Percentiles rank a stretch among this genome's conserved stretches.
Evolutionary conservation across 306 rosid genomes (phyloP).

Genomic region (Fragaria ananassa): DNA sequence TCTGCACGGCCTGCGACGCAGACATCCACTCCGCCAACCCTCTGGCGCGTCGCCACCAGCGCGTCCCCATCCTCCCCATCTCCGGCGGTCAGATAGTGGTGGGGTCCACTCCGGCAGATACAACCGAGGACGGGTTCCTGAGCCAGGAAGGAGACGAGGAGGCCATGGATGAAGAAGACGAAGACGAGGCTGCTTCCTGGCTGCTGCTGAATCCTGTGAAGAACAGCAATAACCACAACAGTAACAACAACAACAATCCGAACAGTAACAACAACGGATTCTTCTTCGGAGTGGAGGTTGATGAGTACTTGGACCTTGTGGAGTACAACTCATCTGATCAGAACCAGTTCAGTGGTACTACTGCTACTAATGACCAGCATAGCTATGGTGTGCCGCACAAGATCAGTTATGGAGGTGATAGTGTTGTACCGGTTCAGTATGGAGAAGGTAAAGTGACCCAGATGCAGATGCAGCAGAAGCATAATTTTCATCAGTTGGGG

Average conservation of each 20-base stretch:
- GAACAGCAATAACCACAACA: constrained; percentile 10
- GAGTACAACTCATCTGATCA: constrained; percentile 56
- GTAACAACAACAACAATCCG: constrained; percentile 25
- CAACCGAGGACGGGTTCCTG: constrained; percentile 22
- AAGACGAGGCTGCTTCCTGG: constrained; percentile 88
- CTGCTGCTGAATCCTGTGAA: constrained; percentile 62
- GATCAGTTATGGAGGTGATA: constrained; percentile 52
- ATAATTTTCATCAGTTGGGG: constrained; percentile 54
- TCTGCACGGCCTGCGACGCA: constrained; percentile 74
- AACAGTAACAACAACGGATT: constrained; percentile 39
- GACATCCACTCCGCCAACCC: constrained; percentile 93
- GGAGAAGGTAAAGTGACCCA: constrained; percentile 25
- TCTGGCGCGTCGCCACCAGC: constrained; percentile 90
- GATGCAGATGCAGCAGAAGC: constrained; percentile 32
- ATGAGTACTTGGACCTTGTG: constrained; percentile 79
- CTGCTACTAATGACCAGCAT: constrained; percentile 25
- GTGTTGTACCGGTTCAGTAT: constrained; percentile 72
- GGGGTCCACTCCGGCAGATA: neutral
- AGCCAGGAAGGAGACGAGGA: constrained; percentile 36
- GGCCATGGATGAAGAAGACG: constrained; percentile 46
- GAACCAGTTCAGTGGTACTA: constrained; percentile 30
- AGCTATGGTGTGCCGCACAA: constrained; percentile 36
- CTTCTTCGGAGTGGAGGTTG: constrained; percentile 68
- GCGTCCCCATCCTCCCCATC: constrained; percentile 65
- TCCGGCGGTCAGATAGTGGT: constrained; percentile 2